Percentiles rank a stretch among this genome's conserved stretches.
phyloP scores from a whole-genome alignment of 352 stramenopile species.

The Stephanocyclus meneghinianus region DNA sequence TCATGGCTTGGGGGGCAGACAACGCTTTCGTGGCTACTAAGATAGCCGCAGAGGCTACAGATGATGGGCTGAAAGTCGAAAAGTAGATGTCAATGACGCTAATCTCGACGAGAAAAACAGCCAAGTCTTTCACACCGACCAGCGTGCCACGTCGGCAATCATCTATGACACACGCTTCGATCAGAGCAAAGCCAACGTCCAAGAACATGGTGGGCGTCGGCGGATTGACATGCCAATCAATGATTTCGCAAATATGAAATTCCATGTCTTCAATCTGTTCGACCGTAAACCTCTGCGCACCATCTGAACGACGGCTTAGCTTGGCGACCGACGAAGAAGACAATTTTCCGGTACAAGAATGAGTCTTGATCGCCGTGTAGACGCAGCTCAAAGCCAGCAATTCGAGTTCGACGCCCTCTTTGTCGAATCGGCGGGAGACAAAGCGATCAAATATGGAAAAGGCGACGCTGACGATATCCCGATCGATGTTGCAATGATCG shows the following conservation, averaged over 20 bases:
- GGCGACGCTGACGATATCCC: neutral
- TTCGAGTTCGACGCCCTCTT: neutral
- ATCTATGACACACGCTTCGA: neutral
- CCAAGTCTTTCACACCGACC: neutral
- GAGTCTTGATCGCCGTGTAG: neutral
- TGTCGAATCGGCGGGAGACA: neutral
- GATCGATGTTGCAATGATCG: conserved; percentile 9
- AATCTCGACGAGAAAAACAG: conserved; percentile 1
- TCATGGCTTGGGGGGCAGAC: neutral
- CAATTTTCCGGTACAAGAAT: neutral
- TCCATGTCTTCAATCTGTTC: conserved; percentile 1
- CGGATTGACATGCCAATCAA: neutral
- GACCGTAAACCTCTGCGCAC: neutral
- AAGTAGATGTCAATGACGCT: conserved; percentile 4
- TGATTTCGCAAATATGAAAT: neutral
- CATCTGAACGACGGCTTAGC: neutral
- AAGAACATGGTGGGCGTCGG: neutral
- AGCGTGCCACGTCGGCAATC: neutral
- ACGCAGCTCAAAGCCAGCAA: neutral
- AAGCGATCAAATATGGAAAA: conserved; percentile 7
- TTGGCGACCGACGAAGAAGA: neutral
- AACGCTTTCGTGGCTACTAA: neutral
- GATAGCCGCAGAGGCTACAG: neutral
- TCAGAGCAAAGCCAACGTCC: neutral
- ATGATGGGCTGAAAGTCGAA: neutral